phyloP scores from a whole-genome alignment of 148 eudicot genomes.

The Rheum nobile region DNA sequence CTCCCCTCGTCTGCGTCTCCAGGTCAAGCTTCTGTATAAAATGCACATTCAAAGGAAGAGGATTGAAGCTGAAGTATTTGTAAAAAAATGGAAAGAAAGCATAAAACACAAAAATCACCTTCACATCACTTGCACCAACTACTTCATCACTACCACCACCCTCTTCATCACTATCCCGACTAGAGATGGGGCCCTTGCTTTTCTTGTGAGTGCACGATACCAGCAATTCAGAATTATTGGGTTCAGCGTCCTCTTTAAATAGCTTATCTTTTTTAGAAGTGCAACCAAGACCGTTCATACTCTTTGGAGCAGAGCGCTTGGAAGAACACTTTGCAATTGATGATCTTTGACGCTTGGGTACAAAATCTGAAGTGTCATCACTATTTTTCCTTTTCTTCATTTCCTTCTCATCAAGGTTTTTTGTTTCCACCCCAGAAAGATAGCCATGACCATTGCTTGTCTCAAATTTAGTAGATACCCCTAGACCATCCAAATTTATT shows the following conservation, averaged over 20 bases:
- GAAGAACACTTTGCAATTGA: slow-evolving; percentile 31
- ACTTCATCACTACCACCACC: slow-evolving; percentile 20
- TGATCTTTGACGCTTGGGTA: slow-evolving; percentile 72
- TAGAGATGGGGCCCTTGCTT: slow-evolving; percentile 24
- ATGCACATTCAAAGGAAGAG: background rate
- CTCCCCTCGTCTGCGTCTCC: slow-evolving; percentile 6
- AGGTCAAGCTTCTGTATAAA: slow-evolving; percentile 21
- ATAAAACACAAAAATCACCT: slow-evolving; percentile 29
- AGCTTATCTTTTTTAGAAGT: slow-evolving; percentile 25
- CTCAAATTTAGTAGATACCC: slow-evolving; percentile 35
- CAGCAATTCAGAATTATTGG: slow-evolving; percentile 34
- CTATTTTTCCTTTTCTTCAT: slow-evolving; percentile 35
- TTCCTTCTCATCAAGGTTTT: slow-evolving; percentile 20
- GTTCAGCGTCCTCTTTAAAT: slow-evolving; percentile 27
- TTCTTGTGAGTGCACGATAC: slow-evolving; percentile 33
- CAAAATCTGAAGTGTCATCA: slow-evolving; percentile 31
- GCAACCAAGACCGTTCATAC: slow-evolving; percentile 17
- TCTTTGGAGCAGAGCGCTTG: slow-evolving; percentile 17
- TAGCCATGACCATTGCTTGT: slow-evolving; percentile 55
- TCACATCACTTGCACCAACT: slow-evolving; percentile 15
- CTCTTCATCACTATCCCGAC: slow-evolving; percentile 20
- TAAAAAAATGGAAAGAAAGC: slow-evolving; percentile 4
- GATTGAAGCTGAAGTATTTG: background rate
- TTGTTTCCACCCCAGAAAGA: slow-evolving; percentile 16
- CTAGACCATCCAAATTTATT: slow-evolving; percentile 53